Evolutionary conservation across 805 yeast species (phyloP), one percentile per base, ranked within the genome.

Genomic region (Starmerella stellata): DNA sequence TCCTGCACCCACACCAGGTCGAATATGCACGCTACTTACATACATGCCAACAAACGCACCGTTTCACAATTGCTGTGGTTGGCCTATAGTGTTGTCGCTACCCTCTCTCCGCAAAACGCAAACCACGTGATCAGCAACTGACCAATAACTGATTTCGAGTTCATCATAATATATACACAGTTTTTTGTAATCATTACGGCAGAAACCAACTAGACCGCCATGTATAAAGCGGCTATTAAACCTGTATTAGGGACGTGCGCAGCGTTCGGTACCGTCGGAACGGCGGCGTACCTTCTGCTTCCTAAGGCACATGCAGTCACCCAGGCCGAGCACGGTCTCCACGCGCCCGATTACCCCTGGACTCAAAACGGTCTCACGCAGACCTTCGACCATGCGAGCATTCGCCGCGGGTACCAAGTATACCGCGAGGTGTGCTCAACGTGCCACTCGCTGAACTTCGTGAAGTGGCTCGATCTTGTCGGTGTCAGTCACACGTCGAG

Each of bases 361-460:
- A 70, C 94, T 33, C 96, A 87, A 65, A 74, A 71, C 55, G 95
- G 95, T 51, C 38, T 47, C 21, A 50, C 50, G 43, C 38, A 36
- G 36, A 50, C 93, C 39, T 85, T 82, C 52, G 95, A 85, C 67
- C 95, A 85, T 63, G 83, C 82, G 43, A 76, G 93, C 40, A 80
- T 90, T 57, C 80, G 98, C 71, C 83, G 98, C 73, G 98, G 98
- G 53, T 90, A 78, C 76, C 95, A 82, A 62, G 98, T 90, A 45
- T 90, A 90, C 72, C 77, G 83, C 64, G 98, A 90, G 66, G 98
- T 90, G 39, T 90, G 98, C 71, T 93, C 98, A 44, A 90, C 96
- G 40, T 90, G 98, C 65, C 98, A 90, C 66, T 87, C 98, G 27
- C 66, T 90, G 55, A 87, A 85, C 61, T 75, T 94, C 69, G 78